These are phyloP conservation scores for Gloeopeniophorella convolvens DNA, from an alignment of 768 basidiomycete genomes.

Conservation along the genomic window DNA sequence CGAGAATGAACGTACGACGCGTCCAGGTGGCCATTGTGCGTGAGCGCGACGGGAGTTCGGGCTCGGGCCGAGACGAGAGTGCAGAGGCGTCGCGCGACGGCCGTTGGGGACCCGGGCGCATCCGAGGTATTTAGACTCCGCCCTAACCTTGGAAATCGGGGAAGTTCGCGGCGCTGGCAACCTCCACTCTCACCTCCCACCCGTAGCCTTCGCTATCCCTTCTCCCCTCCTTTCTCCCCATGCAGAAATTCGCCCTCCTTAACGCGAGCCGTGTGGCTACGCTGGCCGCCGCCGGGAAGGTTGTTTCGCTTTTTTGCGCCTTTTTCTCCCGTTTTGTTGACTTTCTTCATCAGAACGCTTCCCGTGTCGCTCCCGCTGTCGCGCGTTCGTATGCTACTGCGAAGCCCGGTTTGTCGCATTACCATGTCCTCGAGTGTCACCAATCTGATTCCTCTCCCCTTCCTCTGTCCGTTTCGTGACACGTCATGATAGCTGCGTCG, in stretches of 20 bases:
- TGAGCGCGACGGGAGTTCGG: too few species aligned
- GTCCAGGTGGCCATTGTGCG: conserved; percentile 12
- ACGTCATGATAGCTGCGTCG: conserved; percentile 71
- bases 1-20: conserved; percentile 9
- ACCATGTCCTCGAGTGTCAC: background rate
- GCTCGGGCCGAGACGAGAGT: too few species aligned
- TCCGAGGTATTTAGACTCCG: conserved; percentile 18
- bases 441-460: conserved; percentile 17
- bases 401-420: conserved; percentile 73
- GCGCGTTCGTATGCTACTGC: conserved; percentile 94
- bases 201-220: conserved; percentile 33
- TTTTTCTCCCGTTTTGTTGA: conserved; percentile 18
- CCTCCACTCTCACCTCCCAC: conserved; percentile 36
- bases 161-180: conserved; percentile 24
- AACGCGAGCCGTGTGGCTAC: conserved; percentile 76
- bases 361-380: conserved; percentile 41
- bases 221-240: conserved; percentile 36
- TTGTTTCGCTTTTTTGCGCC: conserved; percentile 28
- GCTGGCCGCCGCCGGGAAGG: conserved; percentile 63
- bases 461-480: conserved; percentile 22
- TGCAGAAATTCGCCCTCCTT: conserved; percentile 83
- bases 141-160: conserved; percentile 14
- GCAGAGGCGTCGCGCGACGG: too few species aligned
- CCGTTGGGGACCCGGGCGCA: conserved; percentile 2
- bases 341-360: conserved; percentile 30